A percentile compares a stretch with the other conserved stretches of the same genome.
Evolutionary conservation across 1,139 yeast genomes (phyloP).

Genomic region (Scheffersomyces illinoinensis): DNA sequence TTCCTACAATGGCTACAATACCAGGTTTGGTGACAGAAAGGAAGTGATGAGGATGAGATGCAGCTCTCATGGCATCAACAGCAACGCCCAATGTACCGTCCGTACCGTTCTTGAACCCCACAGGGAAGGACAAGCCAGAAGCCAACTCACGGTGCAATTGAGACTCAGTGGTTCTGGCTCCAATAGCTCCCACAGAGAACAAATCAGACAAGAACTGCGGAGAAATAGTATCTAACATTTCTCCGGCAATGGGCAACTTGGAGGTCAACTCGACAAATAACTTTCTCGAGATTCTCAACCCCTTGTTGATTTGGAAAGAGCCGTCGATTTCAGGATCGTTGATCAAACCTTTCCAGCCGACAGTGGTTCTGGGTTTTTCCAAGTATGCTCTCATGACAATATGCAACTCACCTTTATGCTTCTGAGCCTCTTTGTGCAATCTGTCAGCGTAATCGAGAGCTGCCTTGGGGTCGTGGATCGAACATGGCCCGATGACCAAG

Average conservation of each 20-base stretch:
- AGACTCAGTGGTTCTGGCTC: constrained; percentile 98
- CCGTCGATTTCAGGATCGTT: constrained; percentile 96
- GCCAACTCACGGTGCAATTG: constrained; percentile 97
- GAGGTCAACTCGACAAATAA: constrained; percentile 84
- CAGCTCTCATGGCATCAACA: constrained; percentile 90
- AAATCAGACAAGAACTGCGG: constrained; percentile 96
- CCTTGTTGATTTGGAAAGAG: constrained; percentile 92
- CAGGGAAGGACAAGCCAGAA: constrained; percentile 95
- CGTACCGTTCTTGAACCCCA: constrained; percentile 98
- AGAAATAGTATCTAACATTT: constrained; percentile 96
- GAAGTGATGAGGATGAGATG: constrained; percentile 91
- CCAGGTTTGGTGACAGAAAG: constrained; percentile 97
- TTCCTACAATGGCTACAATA: constrained; percentile 91
- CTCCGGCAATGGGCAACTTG: constrained; percentile 86
- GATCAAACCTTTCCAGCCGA: constrained; percentile 98
- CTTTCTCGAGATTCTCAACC: constrained; percentile 83
- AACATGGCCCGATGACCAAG: constrained; percentile 93
- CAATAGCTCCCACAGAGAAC: constrained; percentile 94
- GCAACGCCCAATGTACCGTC: constrained; percentile 95
- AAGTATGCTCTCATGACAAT: constrained; percentile 95
- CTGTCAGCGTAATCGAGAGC: constrained; percentile 86
- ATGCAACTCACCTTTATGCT: constrained; percentile 72
- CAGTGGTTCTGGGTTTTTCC: constrained; percentile 98
- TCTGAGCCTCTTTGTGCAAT: constrained; percentile 65
- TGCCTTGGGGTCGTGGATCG: constrained; percentile 87